A percentile compares a stretch with the other conserved stretches of the same genome.
These are phyloP conservation scores for Primulina eburnea DNA, from an alignment of 257 asterid genomes.

Conservation along the genomic window DNA sequence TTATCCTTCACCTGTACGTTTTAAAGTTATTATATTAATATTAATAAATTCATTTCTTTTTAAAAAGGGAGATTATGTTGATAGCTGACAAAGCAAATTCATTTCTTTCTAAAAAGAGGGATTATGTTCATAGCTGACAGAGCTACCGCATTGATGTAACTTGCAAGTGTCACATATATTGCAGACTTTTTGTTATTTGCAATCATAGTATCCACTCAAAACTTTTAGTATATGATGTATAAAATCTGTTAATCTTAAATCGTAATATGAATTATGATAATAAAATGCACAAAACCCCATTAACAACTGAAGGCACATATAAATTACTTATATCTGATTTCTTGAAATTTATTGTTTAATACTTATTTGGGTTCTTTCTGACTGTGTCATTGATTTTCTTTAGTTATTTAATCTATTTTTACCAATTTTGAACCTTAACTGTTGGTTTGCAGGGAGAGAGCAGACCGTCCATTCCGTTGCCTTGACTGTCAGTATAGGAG, in stretches of 20 bases:
- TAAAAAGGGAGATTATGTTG: too few relatives aligned
- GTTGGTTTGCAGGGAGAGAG: slow-evolving; percentile 73
- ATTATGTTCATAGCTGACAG: background rate
- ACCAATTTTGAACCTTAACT: background rate
- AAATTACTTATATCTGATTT: background rate
- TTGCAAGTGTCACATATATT: background rate
- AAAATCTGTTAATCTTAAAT: background rate
- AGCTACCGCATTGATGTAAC: slow-evolving; percentile 2
- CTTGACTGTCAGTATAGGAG: slow-evolving; percentile 84
- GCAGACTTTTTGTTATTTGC: background rate
- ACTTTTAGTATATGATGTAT: background rate
- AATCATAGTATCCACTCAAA: background rate
- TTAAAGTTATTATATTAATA: too few relatives aligned
- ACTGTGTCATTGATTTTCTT: slow-evolving; percentile 4
- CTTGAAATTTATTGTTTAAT: background rate
- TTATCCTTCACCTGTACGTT: background rate
- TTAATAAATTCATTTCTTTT: too few relatives aligned
- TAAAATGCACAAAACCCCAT: background rate
- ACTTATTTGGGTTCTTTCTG: slow-evolving; percentile 2
- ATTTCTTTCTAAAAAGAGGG: too few relatives aligned
- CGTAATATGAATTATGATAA: too few relatives aligned
- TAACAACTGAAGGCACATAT: background rate
- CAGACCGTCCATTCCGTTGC: slow-evolving; percentile 87
- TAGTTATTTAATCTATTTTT: too few relatives aligned
- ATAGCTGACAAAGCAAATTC: background rate